Evolutionary conservation across 1,284 basidiomycete species (phyloP).

Genomic region (Heterobasidion annosum): DNA sequence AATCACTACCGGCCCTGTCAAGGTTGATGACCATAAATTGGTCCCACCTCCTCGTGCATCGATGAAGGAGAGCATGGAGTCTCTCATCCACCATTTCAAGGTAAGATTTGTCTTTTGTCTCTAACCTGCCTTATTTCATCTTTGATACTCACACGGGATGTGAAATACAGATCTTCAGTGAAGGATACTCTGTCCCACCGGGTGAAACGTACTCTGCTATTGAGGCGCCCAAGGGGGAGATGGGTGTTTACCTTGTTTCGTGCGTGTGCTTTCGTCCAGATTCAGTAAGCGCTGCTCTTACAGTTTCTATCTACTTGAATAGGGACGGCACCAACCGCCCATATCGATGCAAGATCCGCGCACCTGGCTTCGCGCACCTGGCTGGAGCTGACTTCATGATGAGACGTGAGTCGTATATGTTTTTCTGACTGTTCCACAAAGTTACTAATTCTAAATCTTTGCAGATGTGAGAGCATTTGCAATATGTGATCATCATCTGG

Average conservation of each 20-base stretch:
- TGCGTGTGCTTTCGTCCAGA: constrained; percentile 24
- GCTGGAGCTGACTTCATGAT: constrained; percentile 94
- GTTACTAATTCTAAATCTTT: constrained; percentile 5
- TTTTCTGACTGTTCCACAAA: background rate
- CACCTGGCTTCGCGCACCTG: constrained; percentile 89
- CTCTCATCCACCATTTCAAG: constrained; percentile 98
- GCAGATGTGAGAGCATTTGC: constrained; percentile 43
- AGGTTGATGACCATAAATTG: constrained; percentile 97
- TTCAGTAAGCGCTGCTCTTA: background rate
- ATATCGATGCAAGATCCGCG: constrained; percentile 92
- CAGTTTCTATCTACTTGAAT: constrained; percentile 1
- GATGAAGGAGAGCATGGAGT: constrained; percentile 99
- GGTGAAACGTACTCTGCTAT: constrained; percentile 97
- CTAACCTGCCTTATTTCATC: background rate
- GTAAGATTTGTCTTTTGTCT: constrained; percentile 21
- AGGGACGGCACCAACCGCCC: constrained; percentile 89
- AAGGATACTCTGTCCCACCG: constrained; percentile 96
- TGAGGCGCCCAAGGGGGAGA: constrained; percentile 98
- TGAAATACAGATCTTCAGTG: constrained; percentile 73
- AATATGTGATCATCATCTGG: background rate
- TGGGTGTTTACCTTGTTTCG: constrained; percentile 95
- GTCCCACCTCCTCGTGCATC: constrained; percentile 93
- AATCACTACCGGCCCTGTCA: constrained; percentile 90
- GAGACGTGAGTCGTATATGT: constrained; percentile 50
- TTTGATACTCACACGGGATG: background rate